Evolutionary conservation across 2,329 filamentous ascomycete species (phyloP).

Genomic region (Onygena corvina): DNA sequence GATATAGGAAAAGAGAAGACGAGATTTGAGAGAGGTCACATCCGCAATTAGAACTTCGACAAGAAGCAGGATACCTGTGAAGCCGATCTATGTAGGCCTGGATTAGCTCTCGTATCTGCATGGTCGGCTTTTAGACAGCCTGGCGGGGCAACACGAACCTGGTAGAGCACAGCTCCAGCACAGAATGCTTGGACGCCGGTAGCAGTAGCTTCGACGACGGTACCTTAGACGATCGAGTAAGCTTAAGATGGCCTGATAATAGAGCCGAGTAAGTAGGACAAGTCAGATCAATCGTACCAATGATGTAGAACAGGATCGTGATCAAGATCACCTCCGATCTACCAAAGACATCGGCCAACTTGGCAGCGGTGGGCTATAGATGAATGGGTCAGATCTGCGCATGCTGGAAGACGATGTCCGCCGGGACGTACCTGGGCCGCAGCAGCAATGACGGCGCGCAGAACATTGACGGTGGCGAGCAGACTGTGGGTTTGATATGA

Average conservation of each 20-base stretch:
- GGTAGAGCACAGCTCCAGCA: slow-evolving; percentile 49
- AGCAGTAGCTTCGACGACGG: slow-evolving; percentile 46
- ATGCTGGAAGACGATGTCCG: background rate
- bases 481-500: slow-evolving; percentile 44
- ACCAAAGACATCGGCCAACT: slow-evolving; percentile 52
- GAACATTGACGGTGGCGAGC: slow-evolving; percentile 47
- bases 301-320: slow-evolving; percentile 45
- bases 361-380: slow-evolving; percentile 45
- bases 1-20: slow-evolving; percentile 55
- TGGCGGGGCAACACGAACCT: slow-evolving; percentile 20
- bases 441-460: slow-evolving; percentile 48
- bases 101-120: background rate
- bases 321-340: slow-evolving; percentile 47
- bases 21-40: slow-evolving; percentile 49
- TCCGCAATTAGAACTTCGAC: slow-evolving; percentile 55
- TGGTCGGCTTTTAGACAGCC: background rate
- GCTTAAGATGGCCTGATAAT: too few species aligned
- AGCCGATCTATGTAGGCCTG: slow-evolving; percentile 40
- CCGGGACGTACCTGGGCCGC: slow-evolving; percentile 36
- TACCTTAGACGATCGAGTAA: slow-evolving; percentile 26
- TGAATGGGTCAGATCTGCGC: background rate
- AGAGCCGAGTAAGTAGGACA: background rate
- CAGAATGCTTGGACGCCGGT: slow-evolving; percentile 41
- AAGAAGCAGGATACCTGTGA: slow-evolving; percentile 49
- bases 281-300: slow-evolving; percentile 24